phyloP scores from a whole-genome alignment of 2,329 filamentous ascomycete genomes.

The Fusarium torreyae region DNA sequence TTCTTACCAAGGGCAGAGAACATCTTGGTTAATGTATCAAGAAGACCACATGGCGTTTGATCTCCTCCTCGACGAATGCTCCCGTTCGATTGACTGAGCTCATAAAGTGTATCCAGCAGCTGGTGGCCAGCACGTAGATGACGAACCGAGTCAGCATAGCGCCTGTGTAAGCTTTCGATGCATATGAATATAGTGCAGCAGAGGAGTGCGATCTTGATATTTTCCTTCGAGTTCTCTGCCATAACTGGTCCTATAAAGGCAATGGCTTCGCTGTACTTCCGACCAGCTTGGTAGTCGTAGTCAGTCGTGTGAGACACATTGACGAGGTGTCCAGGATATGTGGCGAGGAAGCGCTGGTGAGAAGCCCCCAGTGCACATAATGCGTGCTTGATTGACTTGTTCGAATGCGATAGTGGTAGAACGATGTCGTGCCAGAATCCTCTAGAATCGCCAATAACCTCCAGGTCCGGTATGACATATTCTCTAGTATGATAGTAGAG shows the following conservation, averaged over 20 bases:
- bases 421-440: constrained; percentile 22
- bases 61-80: background rate
- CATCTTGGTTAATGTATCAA: constrained; percentile 33
- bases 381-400: constrained; percentile 5
- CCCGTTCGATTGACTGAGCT: background rate
- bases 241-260: constrained; percentile 38
- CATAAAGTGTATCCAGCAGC: constrained; percentile 25
- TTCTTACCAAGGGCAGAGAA: constrained; percentile 34
- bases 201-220: constrained; percentile 36
- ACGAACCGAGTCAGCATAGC: constrained; percentile 42
- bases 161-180: constrained; percentile 42
- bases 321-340: background rate
- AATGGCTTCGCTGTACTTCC: constrained; percentile 46
- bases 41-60: background rate
- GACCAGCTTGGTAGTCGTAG: constrained; percentile 27
- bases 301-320: background rate
- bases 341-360: constrained; percentile 8
- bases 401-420: constrained; percentile 11
- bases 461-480: constrained; percentile 4
- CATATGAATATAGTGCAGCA: constrained; percentile 48
- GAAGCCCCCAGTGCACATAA: constrained; percentile 21
- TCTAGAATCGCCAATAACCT: background rate
- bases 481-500: constrained; percentile 10
- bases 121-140: constrained; percentile 40
- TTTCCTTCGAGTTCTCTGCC: constrained; percentile 17